Conservation (phyloP, 1,139 yeast genomes). For the Taphrina populina region DNA sequence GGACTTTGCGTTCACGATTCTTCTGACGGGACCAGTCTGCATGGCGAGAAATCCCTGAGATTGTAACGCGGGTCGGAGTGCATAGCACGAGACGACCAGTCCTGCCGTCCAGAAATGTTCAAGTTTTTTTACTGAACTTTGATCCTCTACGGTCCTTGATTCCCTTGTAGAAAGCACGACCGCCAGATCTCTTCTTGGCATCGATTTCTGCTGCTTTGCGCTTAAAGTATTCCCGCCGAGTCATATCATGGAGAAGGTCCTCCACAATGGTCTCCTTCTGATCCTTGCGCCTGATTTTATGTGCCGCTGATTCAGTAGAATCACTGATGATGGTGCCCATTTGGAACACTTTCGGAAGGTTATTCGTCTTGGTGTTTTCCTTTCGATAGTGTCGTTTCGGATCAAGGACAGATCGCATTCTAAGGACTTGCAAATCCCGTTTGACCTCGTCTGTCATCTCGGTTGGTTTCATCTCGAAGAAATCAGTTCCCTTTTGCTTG, state of each 20-base stretch:
- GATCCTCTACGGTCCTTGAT: conserved; percentile 62
- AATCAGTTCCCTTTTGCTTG: conserved; percentile 52
- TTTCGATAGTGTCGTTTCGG: conserved; percentile 89
- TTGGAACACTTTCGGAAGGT: conserved; percentile 76
- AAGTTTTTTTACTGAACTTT: conserved; percentile 17
- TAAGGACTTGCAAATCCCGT: conserved; percentile 73
- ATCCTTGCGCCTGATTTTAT: conserved; percentile 67
- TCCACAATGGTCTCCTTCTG: conserved; percentile 78
- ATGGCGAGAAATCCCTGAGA: no score
- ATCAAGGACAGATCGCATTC: conserved; percentile 86
- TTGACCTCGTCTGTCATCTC: conserved; percentile 72
- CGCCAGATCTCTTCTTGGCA: conserved; percentile 69
- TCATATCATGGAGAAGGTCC: conserved; percentile 73
- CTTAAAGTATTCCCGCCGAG: conserved; percentile 73
- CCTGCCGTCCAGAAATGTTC: background rate
- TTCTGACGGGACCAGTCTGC: no score
- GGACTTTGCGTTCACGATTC: no score
- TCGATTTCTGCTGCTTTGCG: conserved; percentile 82
- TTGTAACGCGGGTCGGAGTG: no score
- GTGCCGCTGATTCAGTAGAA: conserved; percentile 70
- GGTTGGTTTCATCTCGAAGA: conserved; percentile 83
- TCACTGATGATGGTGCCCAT: conserved; percentile 87
- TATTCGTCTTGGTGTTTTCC: conserved; percentile 50
- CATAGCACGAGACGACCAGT: no score
- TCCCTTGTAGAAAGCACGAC: conserved; percentile 65